phyloP scores from a whole-genome alignment of 768 basidiomycete species.

The Boletus rubropictus region DNA sequence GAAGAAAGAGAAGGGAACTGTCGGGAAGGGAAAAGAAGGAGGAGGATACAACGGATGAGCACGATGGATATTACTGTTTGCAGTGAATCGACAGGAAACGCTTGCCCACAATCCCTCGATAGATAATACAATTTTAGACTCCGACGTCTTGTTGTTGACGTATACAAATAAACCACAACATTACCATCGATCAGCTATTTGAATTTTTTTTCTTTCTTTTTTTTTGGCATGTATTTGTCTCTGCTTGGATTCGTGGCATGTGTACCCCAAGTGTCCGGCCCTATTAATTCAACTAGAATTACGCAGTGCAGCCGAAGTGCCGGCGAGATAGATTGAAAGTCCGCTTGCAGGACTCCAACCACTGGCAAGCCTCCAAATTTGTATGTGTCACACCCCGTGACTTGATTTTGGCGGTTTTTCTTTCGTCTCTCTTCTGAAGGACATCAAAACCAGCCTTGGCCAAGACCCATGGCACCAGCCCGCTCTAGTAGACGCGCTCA shows the following conservation, averaged over 20 bases:
- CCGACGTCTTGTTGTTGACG: slow-evolving; percentile 26
- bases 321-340: slow-evolving; percentile 9
- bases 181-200: neutral
- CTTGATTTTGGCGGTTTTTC: slow-evolving; percentile 14
- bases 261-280: neutral
- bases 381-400: slow-evolving; percentile 14
- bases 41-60: neutral
- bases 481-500: slow-evolving; percentile 53
- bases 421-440: slow-evolving; percentile 13
- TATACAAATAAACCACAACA: slow-evolving; percentile 25
- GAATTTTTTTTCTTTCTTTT: too few relatives aligned
- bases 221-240: neutral
- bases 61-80: slow-evolving; percentile 6
- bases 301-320: slow-evolving; percentile 7
- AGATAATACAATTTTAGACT: slow-evolving; percentile 32
- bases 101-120: slow-evolving; percentile 1
- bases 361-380: slow-evolving; percentile 7
- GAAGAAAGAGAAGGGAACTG: slow-evolving; percentile 1
- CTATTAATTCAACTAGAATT: neutral
- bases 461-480: slow-evolving; percentile 80
- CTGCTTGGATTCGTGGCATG: too few relatives aligned
- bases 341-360: slow-evolving; percentile 28
- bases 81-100: slow-evolving; percentile 11
- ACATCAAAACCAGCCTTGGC: slow-evolving; percentile 28
- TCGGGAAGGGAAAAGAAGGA: neutral